Percentiles rank a stretch among this genome's conserved stretches.
These are phyloP conservation scores for Trichoderma semiorbis DNA, from an alignment of 2,329 filamentous ascomycete genomes.

Conservation along the genomic window DNA sequence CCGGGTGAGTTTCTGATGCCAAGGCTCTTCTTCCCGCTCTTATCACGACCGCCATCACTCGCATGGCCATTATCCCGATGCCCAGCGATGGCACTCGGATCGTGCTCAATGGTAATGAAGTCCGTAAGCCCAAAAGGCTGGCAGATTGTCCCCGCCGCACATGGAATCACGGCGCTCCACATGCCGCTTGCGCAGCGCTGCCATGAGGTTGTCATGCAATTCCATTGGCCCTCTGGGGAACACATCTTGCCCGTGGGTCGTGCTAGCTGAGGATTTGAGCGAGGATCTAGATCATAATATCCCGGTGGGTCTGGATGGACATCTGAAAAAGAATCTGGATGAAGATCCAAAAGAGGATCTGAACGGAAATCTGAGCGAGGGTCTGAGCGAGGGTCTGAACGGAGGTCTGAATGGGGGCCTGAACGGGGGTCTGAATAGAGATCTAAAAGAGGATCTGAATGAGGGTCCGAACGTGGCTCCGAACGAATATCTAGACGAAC, in stretches of 20 bases:
- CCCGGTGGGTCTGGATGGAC: no score
- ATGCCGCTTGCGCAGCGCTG: conserved; percentile 48
- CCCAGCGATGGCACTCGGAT: conserved; percentile 22
- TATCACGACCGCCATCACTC: background rate
- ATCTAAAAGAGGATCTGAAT: no score
- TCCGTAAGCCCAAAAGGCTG: conserved; percentile 40
- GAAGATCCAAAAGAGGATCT: no score
- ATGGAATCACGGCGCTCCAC: conserved; percentile 45
- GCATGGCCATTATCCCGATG: background rate
- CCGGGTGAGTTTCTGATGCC: background rate
- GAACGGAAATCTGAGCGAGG: no score
- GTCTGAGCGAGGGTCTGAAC: no score
- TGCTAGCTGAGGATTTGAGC: background rate
- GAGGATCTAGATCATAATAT: background rate
- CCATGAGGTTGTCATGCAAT: conserved; percentile 48
- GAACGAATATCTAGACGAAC: no score
- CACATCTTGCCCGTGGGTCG: conserved; percentile 37
- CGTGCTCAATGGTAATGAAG: conserved; percentile 38
- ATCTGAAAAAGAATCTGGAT: no score
- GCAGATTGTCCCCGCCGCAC: conserved; percentile 46
- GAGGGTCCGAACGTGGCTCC: no score
- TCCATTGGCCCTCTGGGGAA: conserved; percentile 50
- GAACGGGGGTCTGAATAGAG: no score
- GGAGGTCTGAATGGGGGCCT: no score
- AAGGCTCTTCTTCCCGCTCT: background rate